Percentiles rank a stretch among this genome's conserved stretches.
Conservation (phyloP, 441 rosid species). For the Populus trichocarpa region DNA sequence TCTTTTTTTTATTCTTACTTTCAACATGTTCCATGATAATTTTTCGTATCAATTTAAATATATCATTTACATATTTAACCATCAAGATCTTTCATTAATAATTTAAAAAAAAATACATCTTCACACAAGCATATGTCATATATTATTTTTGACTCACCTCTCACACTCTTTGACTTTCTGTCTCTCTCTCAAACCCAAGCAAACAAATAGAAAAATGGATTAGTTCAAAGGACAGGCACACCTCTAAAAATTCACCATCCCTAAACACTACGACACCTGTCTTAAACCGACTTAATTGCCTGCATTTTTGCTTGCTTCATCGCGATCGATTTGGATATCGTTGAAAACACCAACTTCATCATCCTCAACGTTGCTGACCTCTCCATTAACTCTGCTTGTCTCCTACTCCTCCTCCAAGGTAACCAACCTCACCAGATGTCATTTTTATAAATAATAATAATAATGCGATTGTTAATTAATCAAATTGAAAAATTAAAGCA, state of each 20-base stretch:
- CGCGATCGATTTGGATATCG: slow-evolving; percentile 51
- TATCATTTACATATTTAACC: too few species aligned
- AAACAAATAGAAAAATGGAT: slow-evolving; percentile 44
- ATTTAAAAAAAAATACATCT: too few species aligned
- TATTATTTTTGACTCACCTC: too few species aligned
- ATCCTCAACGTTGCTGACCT: slow-evolving; percentile 93
- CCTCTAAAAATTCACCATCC: slow-evolving; percentile 74
- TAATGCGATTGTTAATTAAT: neutral
- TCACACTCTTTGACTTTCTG: too few species aligned
- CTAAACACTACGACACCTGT: slow-evolving; percentile 65
- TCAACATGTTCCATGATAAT: too few species aligned
- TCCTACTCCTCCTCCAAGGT: slow-evolving; percentile 70
- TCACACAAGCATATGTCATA: too few species aligned
- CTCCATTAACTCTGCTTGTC: slow-evolving; percentile 37
- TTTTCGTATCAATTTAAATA: too few species aligned
- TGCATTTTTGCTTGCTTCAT: slow-evolving; percentile 72
- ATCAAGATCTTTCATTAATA: too few species aligned
- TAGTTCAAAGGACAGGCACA: slow-evolving; percentile 77
- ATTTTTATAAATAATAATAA: too few species aligned
- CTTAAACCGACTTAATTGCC: slow-evolving; percentile 69
- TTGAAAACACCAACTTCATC: slow-evolving; percentile 53
- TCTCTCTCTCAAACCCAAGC: neutral
- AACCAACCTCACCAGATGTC: neutral
- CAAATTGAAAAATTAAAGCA: slow-evolving; percentile 4
- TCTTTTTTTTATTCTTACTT: too few species aligned